A percentile compares a stretch with the other conserved stretches of the same genome.
phyloP scores from a whole-genome alignment of 208 protist genomes.

The Trypanosoma caninum region DNA sequence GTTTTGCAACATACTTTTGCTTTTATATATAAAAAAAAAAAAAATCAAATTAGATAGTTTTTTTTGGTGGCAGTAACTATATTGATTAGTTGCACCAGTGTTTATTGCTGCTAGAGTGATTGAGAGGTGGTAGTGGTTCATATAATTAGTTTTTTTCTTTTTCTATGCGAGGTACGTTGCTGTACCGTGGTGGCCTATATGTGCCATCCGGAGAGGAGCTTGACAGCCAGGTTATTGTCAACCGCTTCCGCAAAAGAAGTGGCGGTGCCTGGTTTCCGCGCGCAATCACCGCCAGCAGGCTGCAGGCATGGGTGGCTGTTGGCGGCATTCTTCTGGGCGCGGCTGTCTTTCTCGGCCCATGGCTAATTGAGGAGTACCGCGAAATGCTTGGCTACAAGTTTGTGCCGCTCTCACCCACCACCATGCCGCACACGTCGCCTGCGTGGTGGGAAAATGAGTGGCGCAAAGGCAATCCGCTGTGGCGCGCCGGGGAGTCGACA shows the following conservation, averaged over 20 bases:
- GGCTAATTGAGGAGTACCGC: slow-evolving; percentile 65
- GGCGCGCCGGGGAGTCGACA: slow-evolving; percentile 68
- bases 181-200: slow-evolving; percentile 11
- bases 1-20: background rate
- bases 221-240: slow-evolving; percentile 48
- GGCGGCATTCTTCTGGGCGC: slow-evolving; percentile 63
- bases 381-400: slow-evolving; percentile 72
- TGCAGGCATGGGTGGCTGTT: slow-evolving; percentile 63
- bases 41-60: background rate
- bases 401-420: slow-evolving; percentile 45
- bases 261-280: slow-evolving; percentile 26
- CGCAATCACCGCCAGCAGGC: slow-evolving; percentile 50
- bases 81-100: background rate
- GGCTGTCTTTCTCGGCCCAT: slow-evolving; percentile 70
- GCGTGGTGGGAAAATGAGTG: slow-evolving; percentile 91
- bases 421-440: slow-evolving; percentile 69
- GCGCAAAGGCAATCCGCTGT: slow-evolving; percentile 75
- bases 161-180: background rate
- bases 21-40: background rate
- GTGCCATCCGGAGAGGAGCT: slow-evolving; percentile 40
- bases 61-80: background rate
- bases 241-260: slow-evolving; percentile 37
- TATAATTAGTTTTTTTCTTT: background rate
- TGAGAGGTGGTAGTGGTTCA: background rate
- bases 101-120: background rate